phyloP scores from a whole-genome alignment of 176 grass and related monocot genomes.

The Triticum timopheevii region DNA sequence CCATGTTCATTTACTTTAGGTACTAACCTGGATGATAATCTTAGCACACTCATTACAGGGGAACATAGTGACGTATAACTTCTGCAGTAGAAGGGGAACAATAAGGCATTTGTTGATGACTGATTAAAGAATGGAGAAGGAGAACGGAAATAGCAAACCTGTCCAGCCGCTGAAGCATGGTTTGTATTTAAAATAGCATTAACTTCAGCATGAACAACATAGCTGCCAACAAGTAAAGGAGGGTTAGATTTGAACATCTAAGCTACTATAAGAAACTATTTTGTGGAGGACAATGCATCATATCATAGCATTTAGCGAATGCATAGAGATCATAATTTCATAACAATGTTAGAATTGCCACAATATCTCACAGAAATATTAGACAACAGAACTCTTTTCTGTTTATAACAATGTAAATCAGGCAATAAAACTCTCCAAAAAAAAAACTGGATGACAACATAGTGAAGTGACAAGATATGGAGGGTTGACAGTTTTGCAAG shows the following conservation, averaged over 20 bases:
- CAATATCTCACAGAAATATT: not conserved
- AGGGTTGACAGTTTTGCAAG: not conserved
- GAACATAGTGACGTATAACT: constrained; percentile 97
- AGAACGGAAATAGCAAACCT: constrained; percentile 47
- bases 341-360: not conserved
- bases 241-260: constrained; percentile 22
- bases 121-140: not conserved
- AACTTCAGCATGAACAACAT: constrained; percentile 98
- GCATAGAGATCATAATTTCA: constrained; percentile 7
- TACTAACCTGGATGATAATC: constrained; percentile 92
- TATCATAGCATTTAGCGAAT: not conserved
- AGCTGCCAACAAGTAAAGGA: constrained; percentile 49
- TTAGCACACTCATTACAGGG: constrained; percentile 98
- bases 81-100: constrained; percentile 55
- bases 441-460: not conserved
- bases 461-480: not conserved
- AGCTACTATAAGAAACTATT: not conserved
- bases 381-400: not conserved
- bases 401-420: not conserved
- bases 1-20: not conserved
- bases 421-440: not conserved
- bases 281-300: constrained; percentile 2
- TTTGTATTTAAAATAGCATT: constrained; percentile 99
- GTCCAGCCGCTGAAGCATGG: constrained; percentile 94
- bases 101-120: not conserved